These are phyloP conservation scores for Penicillium paradoxum DNA, from an alignment of 495 filamentous ascomycete genomes.

Conservation along the genomic window DNA sequence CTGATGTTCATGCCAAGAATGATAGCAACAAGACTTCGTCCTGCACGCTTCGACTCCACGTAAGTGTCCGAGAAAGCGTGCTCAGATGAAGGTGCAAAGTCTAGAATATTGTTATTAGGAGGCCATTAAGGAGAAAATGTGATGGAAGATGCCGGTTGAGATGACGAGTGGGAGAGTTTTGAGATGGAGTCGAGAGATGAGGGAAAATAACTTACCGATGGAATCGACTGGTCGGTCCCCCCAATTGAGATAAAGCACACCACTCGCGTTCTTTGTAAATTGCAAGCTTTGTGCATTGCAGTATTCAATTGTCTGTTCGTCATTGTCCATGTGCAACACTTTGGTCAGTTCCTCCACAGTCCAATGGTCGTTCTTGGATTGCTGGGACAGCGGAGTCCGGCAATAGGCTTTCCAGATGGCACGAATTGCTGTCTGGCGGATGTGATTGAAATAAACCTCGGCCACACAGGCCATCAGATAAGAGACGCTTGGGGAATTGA, in stretches of 20 bases:
- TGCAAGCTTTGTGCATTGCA: constrained; percentile 62
- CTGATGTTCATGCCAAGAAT: constrained; percentile 48
- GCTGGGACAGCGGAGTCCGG: constrained; percentile 53
- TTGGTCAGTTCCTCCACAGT: constrained; percentile 60
- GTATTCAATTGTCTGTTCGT: constrained; percentile 64
- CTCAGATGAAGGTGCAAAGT: constrained; percentile 41
- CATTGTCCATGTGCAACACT: constrained; percentile 67
- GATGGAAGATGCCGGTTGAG: neutral
- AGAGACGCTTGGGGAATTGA: constrained; percentile 64
- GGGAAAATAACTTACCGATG: constrained; percentile 32
- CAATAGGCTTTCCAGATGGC: constrained; percentile 58
- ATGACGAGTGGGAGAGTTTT: neutral
- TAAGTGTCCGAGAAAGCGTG: constrained; percentile 46
- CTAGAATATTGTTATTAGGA: constrained; percentile 14
- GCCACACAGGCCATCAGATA: constrained; percentile 94
- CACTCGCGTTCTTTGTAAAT: constrained; percentile 49
- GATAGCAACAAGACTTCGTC: constrained; percentile 44
- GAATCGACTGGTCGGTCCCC: constrained; percentile 39
- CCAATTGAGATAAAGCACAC: constrained; percentile 51
- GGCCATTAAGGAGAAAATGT: neutral
- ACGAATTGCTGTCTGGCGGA: constrained; percentile 72
- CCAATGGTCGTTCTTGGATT: constrained; percentile 71
- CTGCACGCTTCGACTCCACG: constrained; percentile 49
- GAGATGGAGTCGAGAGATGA: constrained; percentile 3
- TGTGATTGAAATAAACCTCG: constrained; percentile 78